Evolutionary conservation across 2,329 filamentous ascomycete species (phyloP).

Genomic region (Claviceps lovelessii): DNA sequence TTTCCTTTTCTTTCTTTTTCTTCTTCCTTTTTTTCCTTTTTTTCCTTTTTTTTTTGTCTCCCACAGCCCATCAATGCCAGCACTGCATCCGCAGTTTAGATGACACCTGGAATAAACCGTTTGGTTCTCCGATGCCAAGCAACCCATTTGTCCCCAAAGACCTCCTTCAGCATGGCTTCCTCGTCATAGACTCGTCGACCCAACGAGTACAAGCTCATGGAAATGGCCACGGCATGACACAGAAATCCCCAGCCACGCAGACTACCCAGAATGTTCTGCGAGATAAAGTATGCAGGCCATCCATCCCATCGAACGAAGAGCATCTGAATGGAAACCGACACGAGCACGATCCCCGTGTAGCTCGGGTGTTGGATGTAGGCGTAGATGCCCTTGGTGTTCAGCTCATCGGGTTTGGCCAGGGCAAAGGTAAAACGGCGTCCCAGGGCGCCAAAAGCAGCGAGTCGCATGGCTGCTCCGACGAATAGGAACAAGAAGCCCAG

Average conservation of each 20-base stretch:
- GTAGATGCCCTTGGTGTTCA: constrained; percentile 35
- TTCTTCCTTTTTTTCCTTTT: too few species aligned
- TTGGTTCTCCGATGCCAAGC: constrained; percentile 32
- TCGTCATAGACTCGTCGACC: constrained; percentile 29
- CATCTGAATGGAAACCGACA: constrained; percentile 17
- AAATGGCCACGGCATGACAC: not conserved
- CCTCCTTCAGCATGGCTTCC: constrained; percentile 32
- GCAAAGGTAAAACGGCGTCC: constrained; percentile 40
- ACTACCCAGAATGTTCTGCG: constrained; percentile 9
- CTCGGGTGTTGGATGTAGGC: constrained; percentile 36
- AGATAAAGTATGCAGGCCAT: constrained; percentile 23
- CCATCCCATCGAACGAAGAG: constrained; percentile 26
- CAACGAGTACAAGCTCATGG: not conserved
- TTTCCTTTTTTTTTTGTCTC: too few species aligned
- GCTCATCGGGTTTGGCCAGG: constrained; percentile 28
- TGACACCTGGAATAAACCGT: constrained; percentile 29
- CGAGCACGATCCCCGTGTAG: constrained; percentile 28
- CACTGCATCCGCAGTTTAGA: not conserved
- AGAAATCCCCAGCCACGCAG: constrained; percentile 1
- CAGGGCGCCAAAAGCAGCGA: constrained; percentile 27
- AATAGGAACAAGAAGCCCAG: constrained; percentile 17
- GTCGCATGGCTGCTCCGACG: constrained; percentile 17
- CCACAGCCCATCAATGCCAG: not conserved
- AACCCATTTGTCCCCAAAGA: constrained; percentile 35
- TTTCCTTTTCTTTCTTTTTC: too few species aligned